Conservation (phyloP, 441 rosid genomes). For the Metrosideros polymorpha region DNA sequence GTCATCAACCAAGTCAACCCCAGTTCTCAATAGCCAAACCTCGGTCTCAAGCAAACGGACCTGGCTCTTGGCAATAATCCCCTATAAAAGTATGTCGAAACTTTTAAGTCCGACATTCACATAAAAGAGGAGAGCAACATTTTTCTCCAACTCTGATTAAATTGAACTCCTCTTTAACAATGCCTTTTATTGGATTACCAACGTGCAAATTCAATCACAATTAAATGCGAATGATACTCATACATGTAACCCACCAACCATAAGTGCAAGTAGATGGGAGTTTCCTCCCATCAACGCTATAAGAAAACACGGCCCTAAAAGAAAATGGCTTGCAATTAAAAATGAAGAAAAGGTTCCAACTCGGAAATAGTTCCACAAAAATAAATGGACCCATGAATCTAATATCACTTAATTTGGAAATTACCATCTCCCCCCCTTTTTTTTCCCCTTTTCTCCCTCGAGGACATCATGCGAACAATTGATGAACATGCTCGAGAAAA, state of each 20-base stretch:
- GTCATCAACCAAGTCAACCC: too few species aligned
- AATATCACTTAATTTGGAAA: too few species aligned
- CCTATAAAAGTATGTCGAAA: not conserved
- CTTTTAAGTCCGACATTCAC: not conserved
- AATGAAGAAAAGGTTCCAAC: too few species aligned
- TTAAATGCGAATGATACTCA: too few species aligned
- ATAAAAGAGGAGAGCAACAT: not conserved
- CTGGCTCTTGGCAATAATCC: not conserved
- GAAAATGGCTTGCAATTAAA: too few species aligned
- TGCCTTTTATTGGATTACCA: not conserved
- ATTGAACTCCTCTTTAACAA: not conserved
- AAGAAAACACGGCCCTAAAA: too few species aligned
- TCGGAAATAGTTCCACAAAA: too few species aligned
- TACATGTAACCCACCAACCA: not conserved
- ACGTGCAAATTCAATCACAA: not conserved
- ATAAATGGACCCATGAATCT: too few species aligned
- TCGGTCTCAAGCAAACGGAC: too few species aligned
- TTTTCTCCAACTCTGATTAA: not conserved
- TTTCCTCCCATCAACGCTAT: not conserved
- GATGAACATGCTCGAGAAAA: not conserved
- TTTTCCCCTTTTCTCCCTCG: too few species aligned
- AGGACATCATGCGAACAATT: not conserved
- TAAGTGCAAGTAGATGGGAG: not conserved
- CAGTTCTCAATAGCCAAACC: too few species aligned
- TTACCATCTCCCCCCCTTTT: too few species aligned